Conservation (phyloP, 2,329 filamentous ascomycete species). For the Microcera coccophila region DNA sequence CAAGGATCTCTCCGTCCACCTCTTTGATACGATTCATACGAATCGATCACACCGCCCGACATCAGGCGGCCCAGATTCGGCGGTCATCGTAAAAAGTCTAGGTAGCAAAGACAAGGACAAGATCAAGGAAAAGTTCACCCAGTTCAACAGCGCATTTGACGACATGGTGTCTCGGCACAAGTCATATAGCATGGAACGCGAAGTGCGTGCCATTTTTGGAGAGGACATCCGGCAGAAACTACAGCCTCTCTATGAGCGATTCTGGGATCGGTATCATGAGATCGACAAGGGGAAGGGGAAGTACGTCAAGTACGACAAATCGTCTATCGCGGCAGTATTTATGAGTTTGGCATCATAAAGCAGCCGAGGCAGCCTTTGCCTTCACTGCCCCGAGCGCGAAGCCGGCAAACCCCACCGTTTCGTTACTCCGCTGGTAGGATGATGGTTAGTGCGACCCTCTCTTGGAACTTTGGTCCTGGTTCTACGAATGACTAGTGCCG, state of each 20-base stretch:
- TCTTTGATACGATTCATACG: slow-evolving; percentile 91
- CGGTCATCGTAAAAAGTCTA: slow-evolving; percentile 76
- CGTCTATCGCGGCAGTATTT: slow-evolving; percentile 66
- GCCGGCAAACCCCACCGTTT: too few species aligned
- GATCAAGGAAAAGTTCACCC: slow-evolving; percentile 93
- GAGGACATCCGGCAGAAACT: slow-evolving; percentile 87
- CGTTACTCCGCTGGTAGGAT: too few species aligned
- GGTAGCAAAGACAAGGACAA: slow-evolving; percentile 89
- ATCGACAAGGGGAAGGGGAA: slow-evolving; percentile 97
- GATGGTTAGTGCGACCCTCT: too few species aligned
- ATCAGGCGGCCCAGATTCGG: slow-evolving; percentile 74
- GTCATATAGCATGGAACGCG: slow-evolving; percentile 80
- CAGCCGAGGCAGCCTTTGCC: not conserved
- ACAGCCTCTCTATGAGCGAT: slow-evolving; percentile 88
- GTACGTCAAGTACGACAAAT: slow-evolving; percentile 96
- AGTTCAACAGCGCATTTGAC: slow-evolving; percentile 88
- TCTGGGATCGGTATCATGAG: slow-evolving; percentile 97
- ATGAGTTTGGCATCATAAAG: slow-evolving; percentile 42
- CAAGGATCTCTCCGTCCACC: slow-evolving; percentile 78
- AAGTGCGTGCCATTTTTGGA: slow-evolving; percentile 75
- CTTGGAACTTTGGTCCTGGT: too few species aligned
- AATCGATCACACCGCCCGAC: slow-evolving; percentile 69
- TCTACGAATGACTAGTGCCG: too few species aligned
- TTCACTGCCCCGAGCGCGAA: not conserved
- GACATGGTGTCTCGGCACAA: slow-evolving; percentile 82